A percentile compares a stretch with the other conserved stretches of the same genome.
phyloP scores from a whole-genome alignment of 805 yeast genomes.

The Metschnikowia picachoensis region DNA sequence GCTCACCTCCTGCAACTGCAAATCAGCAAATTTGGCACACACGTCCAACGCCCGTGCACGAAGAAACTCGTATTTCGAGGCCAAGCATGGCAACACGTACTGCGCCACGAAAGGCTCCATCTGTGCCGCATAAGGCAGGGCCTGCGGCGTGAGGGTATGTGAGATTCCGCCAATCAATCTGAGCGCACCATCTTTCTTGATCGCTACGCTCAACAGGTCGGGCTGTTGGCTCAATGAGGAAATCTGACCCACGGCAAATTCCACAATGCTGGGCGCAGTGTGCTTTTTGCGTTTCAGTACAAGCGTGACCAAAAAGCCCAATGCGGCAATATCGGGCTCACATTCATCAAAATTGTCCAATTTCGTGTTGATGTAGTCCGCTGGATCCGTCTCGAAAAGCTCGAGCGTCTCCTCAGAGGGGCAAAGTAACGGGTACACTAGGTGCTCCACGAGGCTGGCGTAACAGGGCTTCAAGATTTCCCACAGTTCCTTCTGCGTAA shows the following conservation, averaged over 20 bases:
- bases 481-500: slow-evolving; percentile 59
- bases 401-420: slow-evolving; percentile 67
- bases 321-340: slow-evolving; percentile 74
- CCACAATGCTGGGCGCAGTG: slow-evolving; percentile 57
- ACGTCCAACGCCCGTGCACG: slow-evolving; percentile 73
- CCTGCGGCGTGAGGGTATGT: slow-evolving; percentile 49
- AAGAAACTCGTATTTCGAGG: slow-evolving; percentile 59
- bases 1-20: slow-evolving; percentile 42
- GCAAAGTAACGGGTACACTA: slow-evolving; percentile 72
- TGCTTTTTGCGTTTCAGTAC: slow-evolving; percentile 61
- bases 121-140: slow-evolving; percentile 55
- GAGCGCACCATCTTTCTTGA: slow-evolving; percentile 73
- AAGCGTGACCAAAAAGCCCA: slow-evolving; percentile 66
- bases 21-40: slow-evolving; percentile 58
- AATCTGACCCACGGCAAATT: slow-evolving; percentile 54
- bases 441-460: slow-evolving; percentile 60
- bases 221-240: slow-evolving; percentile 22
- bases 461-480: slow-evolving; percentile 59
- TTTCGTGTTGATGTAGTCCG: slow-evolving; percentile 74
- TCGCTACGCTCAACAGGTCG: slow-evolving; percentile 46
- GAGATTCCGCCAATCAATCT: slow-evolving; percentile 75
- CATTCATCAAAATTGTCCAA: slow-evolving; percentile 54
- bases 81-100: slow-evolving; percentile 69
- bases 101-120: slow-evolving; percentile 65
- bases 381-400: slow-evolving; percentile 80